A percentile compares a stretch with the other conserved stretches of the same genome.
Evolutionary conservation across 1,284 basidiomycete species (phyloP).

Genomic region (Tilletia walkeri): DNA sequence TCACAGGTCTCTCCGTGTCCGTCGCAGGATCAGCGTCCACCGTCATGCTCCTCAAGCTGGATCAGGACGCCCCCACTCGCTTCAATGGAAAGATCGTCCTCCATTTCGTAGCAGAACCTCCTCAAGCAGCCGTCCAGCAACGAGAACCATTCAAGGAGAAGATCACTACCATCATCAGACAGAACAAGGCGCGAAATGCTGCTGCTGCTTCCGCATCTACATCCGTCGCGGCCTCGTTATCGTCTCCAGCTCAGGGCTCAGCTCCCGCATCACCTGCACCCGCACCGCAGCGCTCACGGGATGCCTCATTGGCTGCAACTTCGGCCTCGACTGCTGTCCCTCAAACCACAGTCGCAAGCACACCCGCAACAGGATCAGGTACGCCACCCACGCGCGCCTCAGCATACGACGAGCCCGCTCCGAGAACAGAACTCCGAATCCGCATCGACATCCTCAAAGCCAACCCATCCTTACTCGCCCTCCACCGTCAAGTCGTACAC

Average conservation of each 20-base stretch:
- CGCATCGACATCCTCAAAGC: constrained; percentile 45
- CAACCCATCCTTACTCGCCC: constrained; percentile 38
- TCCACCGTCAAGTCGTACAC: constrained; percentile 52
- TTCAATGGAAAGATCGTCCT: constrained; percentile 20
- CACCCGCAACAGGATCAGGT: constrained; percentile 9
- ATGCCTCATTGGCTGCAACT: constrained; percentile 8
- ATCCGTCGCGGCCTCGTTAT: not conserved
- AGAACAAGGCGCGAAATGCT: constrained; percentile 20
- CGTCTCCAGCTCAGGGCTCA: constrained; percentile 5
- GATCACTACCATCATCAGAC: constrained; percentile 19
- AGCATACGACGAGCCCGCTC: not conserved
- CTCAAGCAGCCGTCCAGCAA: constrained; percentile 15
- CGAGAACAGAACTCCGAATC: constrained; percentile 41
- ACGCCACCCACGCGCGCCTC: constrained; percentile 19
- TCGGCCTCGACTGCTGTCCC: constrained; percentile 8
- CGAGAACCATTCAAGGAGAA: constrained; percentile 26
- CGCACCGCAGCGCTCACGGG: not conserved
- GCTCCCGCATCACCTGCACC: constrained; percentile 9
- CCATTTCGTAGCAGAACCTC: constrained; percentile 17
- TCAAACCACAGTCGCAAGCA: constrained; percentile 1
- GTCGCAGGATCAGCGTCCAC: constrained; percentile 18
- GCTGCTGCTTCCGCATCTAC: not conserved
- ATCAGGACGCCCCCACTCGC: constrained; percentile 11
- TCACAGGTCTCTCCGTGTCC: constrained; percentile 23
- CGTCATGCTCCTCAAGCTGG: constrained; percentile 18